Evolutionary conservation across 768 basidiomycete species (phyloP).

Genomic region (Hygrophorus russula): DNA sequence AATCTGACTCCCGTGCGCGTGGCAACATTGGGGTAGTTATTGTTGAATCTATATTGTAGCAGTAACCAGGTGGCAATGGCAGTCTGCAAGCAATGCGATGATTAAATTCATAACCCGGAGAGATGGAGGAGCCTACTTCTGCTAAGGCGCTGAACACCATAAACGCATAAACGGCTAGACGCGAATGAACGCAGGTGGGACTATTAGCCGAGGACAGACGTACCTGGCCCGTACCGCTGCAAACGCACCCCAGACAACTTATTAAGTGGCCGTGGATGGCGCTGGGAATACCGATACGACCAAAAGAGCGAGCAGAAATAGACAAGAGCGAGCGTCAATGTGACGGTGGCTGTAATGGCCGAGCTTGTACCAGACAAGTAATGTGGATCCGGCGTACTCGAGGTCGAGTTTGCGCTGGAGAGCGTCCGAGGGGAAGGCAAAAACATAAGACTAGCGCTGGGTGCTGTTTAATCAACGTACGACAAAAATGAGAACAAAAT

Average conservation of each 20-base stretch:
- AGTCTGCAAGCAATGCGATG: slow-evolving; percentile 21
- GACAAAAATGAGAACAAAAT: too few species aligned
- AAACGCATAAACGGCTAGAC: slow-evolving; percentile 38
- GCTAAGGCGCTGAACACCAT: slow-evolving; percentile 36
- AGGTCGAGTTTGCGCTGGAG: too few species aligned
- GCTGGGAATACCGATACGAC: slow-evolving; percentile 33
- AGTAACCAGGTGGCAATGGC: slow-evolving; percentile 50
- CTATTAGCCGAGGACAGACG: slow-evolving; percentile 10
- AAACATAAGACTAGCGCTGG: too few species aligned
- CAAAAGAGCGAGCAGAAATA: slow-evolving; percentile 43
- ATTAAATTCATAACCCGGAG: background rate
- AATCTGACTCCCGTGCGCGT: slow-evolving; percentile 34
- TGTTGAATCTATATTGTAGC: slow-evolving; percentile 41
- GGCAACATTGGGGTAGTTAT: slow-evolving; percentile 37
- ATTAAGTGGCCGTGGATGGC: slow-evolving; percentile 36
- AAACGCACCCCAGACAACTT: slow-evolving; percentile 35
- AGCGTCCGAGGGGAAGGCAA: too few species aligned
- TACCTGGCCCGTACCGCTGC: slow-evolving; percentile 44
- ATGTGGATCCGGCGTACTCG: too few species aligned
- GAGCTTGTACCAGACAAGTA: slow-evolving; percentile 12
- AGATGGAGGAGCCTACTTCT: slow-evolving; percentile 22
- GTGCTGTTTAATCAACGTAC: too few species aligned
- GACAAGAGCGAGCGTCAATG: slow-evolving; percentile 19
- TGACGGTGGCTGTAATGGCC: slow-evolving; percentile 14
- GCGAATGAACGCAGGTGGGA: slow-evolving; percentile 6